Conservation (phyloP, 176 grass and related monocot species). For the Tuctoria greenei region DNA sequence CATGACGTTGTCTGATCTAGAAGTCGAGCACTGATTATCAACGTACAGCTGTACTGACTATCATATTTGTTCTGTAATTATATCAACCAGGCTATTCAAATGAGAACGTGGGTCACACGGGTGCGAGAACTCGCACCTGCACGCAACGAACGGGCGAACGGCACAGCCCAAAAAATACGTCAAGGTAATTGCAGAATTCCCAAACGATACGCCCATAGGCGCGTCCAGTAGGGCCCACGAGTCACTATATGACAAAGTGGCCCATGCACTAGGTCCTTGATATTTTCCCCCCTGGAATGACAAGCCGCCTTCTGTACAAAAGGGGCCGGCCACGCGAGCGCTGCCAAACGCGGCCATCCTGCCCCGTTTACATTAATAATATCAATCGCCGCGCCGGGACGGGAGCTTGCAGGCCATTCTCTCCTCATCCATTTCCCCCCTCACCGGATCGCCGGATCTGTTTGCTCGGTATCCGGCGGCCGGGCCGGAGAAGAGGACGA, state of each 20-base stretch:
- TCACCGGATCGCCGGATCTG: constrained; percentile 8
- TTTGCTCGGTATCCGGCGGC: neutral
- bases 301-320: constrained; percentile 1
- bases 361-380: neutral
- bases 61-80: neutral
- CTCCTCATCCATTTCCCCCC: constrained; percentile 34
- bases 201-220: constrained; percentile 1
- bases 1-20: neutral
- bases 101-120: neutral
- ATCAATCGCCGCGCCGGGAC: neutral
- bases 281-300: constrained; percentile 26
- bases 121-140: neutral
- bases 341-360: neutral
- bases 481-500: neutral
- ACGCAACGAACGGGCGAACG: neutral
- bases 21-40: neutral
- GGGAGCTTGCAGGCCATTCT: neutral
- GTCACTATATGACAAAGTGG: neutral
- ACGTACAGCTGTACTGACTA: neutral
- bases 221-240: constrained; percentile 22
- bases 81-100: neutral
- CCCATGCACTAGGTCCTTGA: constrained; percentile 35
- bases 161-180: neutral
- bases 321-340: neutral
- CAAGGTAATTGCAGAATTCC: neutral